Evolutionary conservation across 2,329 filamentous ascomycete species (phyloP), one percentile per base, ranked within the genome.

Genomic region (Alternaria solani): DNA sequence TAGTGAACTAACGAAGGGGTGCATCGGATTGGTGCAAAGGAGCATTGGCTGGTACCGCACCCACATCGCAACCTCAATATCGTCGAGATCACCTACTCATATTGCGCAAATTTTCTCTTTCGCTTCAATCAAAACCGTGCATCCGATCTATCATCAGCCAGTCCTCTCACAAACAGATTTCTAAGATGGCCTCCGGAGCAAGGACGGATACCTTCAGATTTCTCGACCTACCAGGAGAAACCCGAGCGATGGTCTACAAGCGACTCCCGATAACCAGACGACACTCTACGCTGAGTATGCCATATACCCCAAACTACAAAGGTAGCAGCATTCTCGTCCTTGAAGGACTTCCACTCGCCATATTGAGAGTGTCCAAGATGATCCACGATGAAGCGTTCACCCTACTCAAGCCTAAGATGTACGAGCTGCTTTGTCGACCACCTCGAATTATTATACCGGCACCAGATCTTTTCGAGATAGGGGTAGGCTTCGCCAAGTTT

Each of bases 191-290:
- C 23, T 6, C 9, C 16, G 18, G 11, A 47, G 25, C 28, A 12
- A 32, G 9, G 16, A 47, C 32, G n/a, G n/a, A 34, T 28, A 7
- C 44, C 25, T 68, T 66, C 39, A 39, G 82, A 3, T 66, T 70
- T 44, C 51, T 66, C 16, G 57, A 64, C 14, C 57, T 69, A 1
- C 68, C 66, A 0, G 39, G 57, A 18, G 65, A 68, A 11, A 49
- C 69, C 12, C 39, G 65, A 20, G 41, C 62, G 20, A 55, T 64
- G 25, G 52, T 69, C 14, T 71, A 66, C 48, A 62, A 69, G 30
- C 38, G 16, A 18, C 28, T 55, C 18, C 43, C 34, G 16, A 23
- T 34, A 12, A 48, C 20, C 25, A 14, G 41, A 16, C 41, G 41
- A 49, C 32, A 20, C 18, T 7, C n/a, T n/a, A 54, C 26, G 25